Conservation (phyloP, 2,329 filamentous ascomycete species). For the Ophiostoma himal-ulmi region DNA sequence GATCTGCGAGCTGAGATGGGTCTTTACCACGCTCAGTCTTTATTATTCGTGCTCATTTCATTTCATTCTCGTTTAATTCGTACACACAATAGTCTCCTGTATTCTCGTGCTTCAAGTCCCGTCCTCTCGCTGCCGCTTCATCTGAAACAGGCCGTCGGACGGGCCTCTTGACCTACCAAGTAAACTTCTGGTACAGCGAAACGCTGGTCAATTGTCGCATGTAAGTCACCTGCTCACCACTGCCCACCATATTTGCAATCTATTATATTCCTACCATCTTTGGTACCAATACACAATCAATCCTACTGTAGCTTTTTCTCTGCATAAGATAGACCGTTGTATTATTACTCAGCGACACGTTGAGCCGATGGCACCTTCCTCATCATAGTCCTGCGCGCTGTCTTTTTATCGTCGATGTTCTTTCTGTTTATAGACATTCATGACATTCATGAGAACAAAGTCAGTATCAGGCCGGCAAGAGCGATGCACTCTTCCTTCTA, state of each 20-base stretch:
- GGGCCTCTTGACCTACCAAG: background rate
- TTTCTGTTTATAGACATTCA: background rate
- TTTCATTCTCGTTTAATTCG: no score
- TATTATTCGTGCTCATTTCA: background rate
- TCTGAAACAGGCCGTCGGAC: conserved; percentile 2
- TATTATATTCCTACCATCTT: background rate
- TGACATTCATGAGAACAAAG: background rate
- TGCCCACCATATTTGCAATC: background rate
- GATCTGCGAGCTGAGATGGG: conserved; percentile 22
- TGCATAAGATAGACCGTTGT: background rate
- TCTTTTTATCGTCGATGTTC: conserved; percentile 5
- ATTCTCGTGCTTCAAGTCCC: background rate
- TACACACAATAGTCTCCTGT: no score
- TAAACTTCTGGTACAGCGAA: background rate
- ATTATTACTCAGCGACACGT: conserved; percentile 3
- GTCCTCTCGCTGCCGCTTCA: background rate
- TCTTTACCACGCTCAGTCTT: background rate
- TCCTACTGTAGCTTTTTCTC: background rate
- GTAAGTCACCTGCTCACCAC: background rate
- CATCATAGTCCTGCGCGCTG: background rate
- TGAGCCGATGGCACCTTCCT: conserved; percentile 4
- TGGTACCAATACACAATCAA: background rate
- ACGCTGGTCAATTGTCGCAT: background rate
- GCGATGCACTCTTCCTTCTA: background rate
- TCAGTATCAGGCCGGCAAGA: background rate